Base-by-base conservation (phyloP, 495 filamentous ascomycete species). In the Neurospora intermedia region DNA sequence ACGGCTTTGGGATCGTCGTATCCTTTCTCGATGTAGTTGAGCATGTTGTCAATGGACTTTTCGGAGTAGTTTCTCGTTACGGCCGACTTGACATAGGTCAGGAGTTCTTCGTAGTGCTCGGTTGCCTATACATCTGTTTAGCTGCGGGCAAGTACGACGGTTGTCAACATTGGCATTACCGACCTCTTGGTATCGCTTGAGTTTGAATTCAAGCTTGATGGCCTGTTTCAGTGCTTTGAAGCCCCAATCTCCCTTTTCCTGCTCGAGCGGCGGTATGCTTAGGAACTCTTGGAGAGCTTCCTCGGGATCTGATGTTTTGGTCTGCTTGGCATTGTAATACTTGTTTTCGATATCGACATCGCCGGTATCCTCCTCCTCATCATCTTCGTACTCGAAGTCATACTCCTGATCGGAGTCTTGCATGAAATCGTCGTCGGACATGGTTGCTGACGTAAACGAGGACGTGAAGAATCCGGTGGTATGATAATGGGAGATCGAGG, bases 341-440 rank as follows among this genome's bases (percentile, higher is more conserved):
- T 97, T 97, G 85, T 99, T 99, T 81, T 98, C 96, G 79, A 98
- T 94, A 73, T 95, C 94, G 76, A 98, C 91, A 81, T 97, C 92
- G 27, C 91, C 93, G 45, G 86, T 88, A 66, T 97, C 91, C 62
- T 97, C 93, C 20, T 94, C 96, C 74, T 96, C 94, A 76, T 94
- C 93, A 79, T 95, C 89, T 48, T 90, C 92, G 82, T 98, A 98
- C 75, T 99, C 96, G 79, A 98, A 98, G 82, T 98, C 96, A 81
- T 97, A 98, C 90, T 96, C 90, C 85, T 96, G 90, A 70, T 93
- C 96, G 2, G 95, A 98, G 80, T 97, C 96, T 82, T 98, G 94
- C 96, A 99, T 99, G 81, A 99, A 99, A 85, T 86, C 85, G 87
- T 98, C 96, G 87, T 99, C 96, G 59, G 94, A 97, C 96, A 98